phyloP scores from a whole-genome alignment of 305 asterid species.

The Fraxinus ornus region DNA sequence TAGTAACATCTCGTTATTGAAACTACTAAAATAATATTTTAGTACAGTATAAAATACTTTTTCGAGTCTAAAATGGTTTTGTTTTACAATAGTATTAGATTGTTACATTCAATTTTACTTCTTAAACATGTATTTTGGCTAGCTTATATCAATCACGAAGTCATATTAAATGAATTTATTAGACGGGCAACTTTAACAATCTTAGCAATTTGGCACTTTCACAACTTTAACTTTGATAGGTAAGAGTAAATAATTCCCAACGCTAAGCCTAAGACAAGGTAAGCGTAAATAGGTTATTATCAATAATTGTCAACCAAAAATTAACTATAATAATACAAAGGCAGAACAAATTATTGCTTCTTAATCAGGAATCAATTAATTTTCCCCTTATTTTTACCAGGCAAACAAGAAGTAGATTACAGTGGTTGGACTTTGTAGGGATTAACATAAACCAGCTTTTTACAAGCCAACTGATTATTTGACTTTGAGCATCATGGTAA shows the following conservation, averaged over 20 bases:
- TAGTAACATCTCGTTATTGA: background rate
- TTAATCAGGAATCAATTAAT: background rate
- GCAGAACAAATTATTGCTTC: background rate
- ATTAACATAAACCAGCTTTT: conserved; percentile 38
- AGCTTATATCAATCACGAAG: background rate
- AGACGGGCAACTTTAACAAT: background rate
- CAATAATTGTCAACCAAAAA: background rate
- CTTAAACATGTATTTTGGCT: background rate
- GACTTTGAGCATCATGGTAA: conserved; percentile 38
- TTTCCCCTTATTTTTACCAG: background rate
- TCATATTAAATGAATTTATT: background rate
- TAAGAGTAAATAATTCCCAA: background rate
- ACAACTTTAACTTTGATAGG: background rate
- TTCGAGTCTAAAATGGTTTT: background rate
- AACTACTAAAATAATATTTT: background rate
- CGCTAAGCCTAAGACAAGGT: background rate
- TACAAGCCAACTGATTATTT: conserved; percentile 44
- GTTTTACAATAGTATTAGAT: background rate
- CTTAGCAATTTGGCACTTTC: too few species aligned
- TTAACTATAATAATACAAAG: background rate
- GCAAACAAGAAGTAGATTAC: background rate
- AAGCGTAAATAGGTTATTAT: background rate
- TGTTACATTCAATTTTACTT: background rate
- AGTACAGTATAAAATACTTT: background rate
- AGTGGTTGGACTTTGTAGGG: conserved; percentile 14